Conservation (phyloP, 2,329 filamentous ascomycete species). For the Aspergillus eucalypticola region DNA sequence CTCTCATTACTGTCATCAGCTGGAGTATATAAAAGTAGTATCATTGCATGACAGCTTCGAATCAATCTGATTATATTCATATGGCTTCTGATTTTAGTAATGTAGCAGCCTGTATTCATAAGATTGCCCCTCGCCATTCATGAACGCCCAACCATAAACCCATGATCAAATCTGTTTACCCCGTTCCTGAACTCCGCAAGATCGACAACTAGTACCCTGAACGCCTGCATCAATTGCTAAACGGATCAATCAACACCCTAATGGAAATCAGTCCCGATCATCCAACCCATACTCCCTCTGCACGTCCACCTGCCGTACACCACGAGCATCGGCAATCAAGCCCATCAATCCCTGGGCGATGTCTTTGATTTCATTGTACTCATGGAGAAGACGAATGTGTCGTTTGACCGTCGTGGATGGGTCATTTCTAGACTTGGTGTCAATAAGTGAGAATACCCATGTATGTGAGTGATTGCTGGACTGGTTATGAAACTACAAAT, state of each 20-base stretch:
- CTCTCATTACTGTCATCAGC: not conserved
- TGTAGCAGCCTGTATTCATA: not conserved
- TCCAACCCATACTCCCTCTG: slow-evolving; percentile 43
- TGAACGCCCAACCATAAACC: not conserved
- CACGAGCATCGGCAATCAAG: slow-evolving; percentile 65
- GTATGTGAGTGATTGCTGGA: not conserved
- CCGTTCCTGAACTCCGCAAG: not conserved
- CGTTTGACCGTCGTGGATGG: slow-evolving; percentile 58
- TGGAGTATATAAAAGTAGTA: not conserved
- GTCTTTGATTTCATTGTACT: slow-evolving; percentile 72
- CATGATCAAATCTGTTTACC: not conserved
- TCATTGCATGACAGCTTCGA: not conserved
- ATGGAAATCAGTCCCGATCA: slow-evolving; percentile 34
- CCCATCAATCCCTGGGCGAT: slow-evolving; percentile 66
- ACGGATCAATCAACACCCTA: not conserved
- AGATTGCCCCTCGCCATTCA: too few relatives aligned
- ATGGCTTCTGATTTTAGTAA: not conserved
- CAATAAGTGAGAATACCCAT: not conserved
- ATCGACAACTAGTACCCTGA: not conserved
- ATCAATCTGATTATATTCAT: too few relatives aligned
- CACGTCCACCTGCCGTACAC: slow-evolving; percentile 53
- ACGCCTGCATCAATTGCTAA: not conserved
- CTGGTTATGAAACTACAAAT: too few relatives aligned
- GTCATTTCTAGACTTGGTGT: slow-evolving; percentile 30
- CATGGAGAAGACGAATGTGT: slow-evolving; percentile 66